phyloP scores from a whole-genome alignment of 2,329 filamentous ascomycete genomes.

The Pseudogymnoascus sp. region DNA sequence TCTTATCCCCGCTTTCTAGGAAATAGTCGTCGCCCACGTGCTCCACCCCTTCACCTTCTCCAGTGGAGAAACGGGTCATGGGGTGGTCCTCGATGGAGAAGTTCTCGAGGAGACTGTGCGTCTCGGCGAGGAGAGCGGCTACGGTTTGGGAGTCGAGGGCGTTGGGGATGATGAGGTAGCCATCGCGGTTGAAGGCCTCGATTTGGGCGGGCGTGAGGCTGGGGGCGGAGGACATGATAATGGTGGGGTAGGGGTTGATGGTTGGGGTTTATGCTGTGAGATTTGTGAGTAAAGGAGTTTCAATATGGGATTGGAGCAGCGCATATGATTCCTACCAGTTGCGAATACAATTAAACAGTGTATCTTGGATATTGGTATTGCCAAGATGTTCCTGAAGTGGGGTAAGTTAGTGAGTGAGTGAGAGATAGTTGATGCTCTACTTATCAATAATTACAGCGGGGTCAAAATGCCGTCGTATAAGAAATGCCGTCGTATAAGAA shows the following conservation, averaged over 20 bases:
- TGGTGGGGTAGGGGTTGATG: neutral
- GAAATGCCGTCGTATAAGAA: neutral
- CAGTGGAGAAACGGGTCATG: constrained; percentile 88
- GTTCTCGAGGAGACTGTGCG: constrained; percentile 60
- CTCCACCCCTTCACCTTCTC: constrained; percentile 51
- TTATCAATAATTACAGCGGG: neutral
- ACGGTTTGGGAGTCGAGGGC: constrained; percentile 62
- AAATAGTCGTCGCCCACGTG: constrained; percentile 97
- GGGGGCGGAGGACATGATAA: neutral
- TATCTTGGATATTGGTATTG: neutral
- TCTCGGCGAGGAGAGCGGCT: constrained; percentile 61
- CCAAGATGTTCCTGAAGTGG: neutral
- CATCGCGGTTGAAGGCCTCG: constrained; percentile 65
- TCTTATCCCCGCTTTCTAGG: constrained; percentile 77
- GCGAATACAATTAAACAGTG: neutral
- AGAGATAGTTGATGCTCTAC: neutral
- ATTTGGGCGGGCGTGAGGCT: constrained; percentile 68
- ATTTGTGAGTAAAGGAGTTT: neutral
- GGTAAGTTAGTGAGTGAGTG: neutral
- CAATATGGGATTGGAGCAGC: neutral
- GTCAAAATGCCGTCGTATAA: neutral
- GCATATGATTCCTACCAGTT: neutral
- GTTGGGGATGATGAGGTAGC: constrained; percentile 79
- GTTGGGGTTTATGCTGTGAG: neutral
- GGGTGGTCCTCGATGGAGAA: constrained; percentile 80